These are phyloP conservation scores for Podospora pseudopauciseta DNA, from an alignment of 495 filamentous ascomycete genomes.

Conservation along the genomic window DNA sequence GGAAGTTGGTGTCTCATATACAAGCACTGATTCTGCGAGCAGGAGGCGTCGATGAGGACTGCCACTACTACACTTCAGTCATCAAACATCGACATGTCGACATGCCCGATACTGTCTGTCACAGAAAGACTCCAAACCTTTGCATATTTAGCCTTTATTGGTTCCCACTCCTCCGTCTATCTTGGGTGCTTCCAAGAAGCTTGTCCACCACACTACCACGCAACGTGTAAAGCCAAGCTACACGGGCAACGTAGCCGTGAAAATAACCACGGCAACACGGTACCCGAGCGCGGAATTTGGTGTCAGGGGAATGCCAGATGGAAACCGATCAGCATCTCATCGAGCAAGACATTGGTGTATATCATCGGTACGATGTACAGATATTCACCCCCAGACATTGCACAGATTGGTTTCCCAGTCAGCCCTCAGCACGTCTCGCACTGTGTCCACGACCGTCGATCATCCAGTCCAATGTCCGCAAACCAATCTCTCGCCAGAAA, in stretches of 20 bases:
- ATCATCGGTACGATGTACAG: background rate
- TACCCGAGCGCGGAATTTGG: background rate
- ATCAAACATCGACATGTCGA: too few relatives aligned
- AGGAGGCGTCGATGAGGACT: too few relatives aligned
- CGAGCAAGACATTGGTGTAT: background rate
- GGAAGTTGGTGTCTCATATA: too few relatives aligned
- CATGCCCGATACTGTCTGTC: too few relatives aligned
- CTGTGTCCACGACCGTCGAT: slow-evolving; percentile 1
- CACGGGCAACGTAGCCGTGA: background rate
- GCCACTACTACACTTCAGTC: too few relatives aligned
- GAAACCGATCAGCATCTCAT: background rate
- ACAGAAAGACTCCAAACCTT: too few relatives aligned
- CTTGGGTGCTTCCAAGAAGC: background rate
- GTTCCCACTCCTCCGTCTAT: background rate
- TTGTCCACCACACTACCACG: background rate
- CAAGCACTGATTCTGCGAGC: too few relatives aligned
- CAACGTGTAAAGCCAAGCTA: background rate
- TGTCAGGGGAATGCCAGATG: background rate
- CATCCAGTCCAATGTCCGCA: background rate
- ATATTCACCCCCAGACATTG: background rate
- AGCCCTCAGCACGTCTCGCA: background rate
- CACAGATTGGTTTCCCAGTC: background rate
- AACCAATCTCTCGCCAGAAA: background rate
- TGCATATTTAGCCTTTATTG: background rate
- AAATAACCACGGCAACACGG: background rate